Percentiles rank a stretch among this genome's conserved stretches.
Evolutionary conservation across 345 rosid genomes (phyloP).

Genomic region (Citrus hindsii): DNA sequence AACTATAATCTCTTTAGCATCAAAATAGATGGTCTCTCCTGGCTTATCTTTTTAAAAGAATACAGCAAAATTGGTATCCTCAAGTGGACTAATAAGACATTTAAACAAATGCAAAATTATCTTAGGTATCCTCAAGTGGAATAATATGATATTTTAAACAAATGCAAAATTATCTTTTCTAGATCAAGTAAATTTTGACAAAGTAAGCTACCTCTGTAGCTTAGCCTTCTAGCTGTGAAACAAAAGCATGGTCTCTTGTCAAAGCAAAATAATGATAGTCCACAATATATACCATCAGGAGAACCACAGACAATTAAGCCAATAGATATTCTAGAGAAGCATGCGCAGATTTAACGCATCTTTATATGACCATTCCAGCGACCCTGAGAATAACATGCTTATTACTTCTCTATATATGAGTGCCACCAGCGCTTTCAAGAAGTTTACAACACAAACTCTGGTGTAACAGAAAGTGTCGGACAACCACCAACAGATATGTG

Average conservation of each 20-base stretch:
- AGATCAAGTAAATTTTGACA: neutral
- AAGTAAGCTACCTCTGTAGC: neutral
- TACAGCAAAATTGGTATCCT: neutral
- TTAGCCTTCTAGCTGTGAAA: neutral
- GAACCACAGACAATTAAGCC: neutral
- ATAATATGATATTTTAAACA: neutral
- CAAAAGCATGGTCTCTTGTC: neutral
- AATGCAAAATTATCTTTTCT: neutral
- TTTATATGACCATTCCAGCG: neutral
- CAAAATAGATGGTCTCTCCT: neutral
- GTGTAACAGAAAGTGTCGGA: neutral
- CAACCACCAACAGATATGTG: neutral
- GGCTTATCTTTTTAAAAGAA: neutral
- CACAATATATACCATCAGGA: neutral
- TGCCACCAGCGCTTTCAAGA: neutral
- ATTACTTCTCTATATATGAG: neutral
- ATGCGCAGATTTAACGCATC: neutral
- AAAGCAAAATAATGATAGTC: neutral
- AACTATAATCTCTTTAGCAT: neutral
- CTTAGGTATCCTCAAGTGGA: neutral
- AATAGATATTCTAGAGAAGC: neutral
- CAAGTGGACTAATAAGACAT: neutral
- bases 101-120: neutral
- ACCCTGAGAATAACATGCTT: neutral
- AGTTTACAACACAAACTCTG: neutral